Conservation (phyloP, 345 rosid genomes). For the Turnera subulata region DNA sequence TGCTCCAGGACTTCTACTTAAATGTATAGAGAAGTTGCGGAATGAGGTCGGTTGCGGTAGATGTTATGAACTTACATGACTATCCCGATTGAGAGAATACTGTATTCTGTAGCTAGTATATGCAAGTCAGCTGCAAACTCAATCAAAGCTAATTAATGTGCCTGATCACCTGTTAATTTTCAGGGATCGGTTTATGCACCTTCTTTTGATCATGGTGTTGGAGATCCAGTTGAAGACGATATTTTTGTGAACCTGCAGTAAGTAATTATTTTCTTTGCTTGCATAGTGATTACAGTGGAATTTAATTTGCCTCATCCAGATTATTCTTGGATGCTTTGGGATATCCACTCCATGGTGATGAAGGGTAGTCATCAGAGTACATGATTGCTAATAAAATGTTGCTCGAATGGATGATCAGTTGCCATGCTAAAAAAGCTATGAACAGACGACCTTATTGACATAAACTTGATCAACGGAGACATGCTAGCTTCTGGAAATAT, state of each 20-base stretch:
- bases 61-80: neutral
- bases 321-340: neutral
- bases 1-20: constrained; percentile 52
- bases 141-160: constrained; percentile 11
- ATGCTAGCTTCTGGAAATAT: too few relatives aligned
- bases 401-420: too few relatives aligned
- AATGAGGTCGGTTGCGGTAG: constrained; percentile 50
- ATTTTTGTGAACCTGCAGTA: constrained; percentile 77
- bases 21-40: constrained; percentile 67
- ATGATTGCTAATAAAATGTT: too few relatives aligned
- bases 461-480: too few relatives aligned
- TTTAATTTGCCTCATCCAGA: neutral
- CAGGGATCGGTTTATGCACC: constrained; percentile 89
- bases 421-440: too few relatives aligned
- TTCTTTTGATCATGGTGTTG: constrained; percentile 88
- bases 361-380: too few relatives aligned
- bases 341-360: too few relatives aligned
- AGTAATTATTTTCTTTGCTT: constrained; percentile 32
- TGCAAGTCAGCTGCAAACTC: neutral
- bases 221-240: constrained; percentile 90
- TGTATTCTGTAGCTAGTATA: neutral
- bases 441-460: too few relatives aligned
- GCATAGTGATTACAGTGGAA: neutral
- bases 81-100: neutral
- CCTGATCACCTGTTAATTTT: constrained; percentile 13